Evolutionary conservation across 768 basidiomycete genomes (phyloP).

Genomic region (Lepiota venenata): DNA sequence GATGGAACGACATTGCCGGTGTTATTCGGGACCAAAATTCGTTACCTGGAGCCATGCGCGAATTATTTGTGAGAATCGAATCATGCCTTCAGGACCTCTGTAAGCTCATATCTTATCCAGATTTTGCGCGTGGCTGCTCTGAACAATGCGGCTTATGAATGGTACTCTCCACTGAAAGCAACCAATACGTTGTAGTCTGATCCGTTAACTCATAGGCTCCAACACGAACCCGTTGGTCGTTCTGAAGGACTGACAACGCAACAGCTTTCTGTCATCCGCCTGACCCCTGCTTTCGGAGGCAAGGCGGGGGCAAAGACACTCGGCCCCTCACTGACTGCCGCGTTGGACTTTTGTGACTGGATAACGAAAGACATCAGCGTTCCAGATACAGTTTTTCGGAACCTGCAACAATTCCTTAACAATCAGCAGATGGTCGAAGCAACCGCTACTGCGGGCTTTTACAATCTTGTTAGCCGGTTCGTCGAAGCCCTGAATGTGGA

Average conservation of each 20-base stretch:
- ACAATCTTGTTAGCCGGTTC: conserved; percentile 69
- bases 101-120: conserved; percentile 19
- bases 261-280: conserved; percentile 55
- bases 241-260: conserved; percentile 47
- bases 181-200: neutral
- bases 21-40: conserved; percentile 45
- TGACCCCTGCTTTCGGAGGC: conserved; percentile 36
- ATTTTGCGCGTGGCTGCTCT: conserved; percentile 49
- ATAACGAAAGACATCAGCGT: conserved; percentile 32
- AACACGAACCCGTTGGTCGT: conserved; percentile 50
- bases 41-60: conserved; percentile 45
- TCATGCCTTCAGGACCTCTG: neutral
- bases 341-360: conserved; percentile 54
- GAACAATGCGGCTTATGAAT: conserved; percentile 49
- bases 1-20: conserved; percentile 47
- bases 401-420: conserved; percentile 28
- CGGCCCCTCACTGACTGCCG: conserved; percentile 45
- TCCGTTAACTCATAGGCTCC: conserved; percentile 29
- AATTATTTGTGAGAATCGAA: conserved; percentile 40
- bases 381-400: conserved; percentile 15
- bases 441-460: conserved; percentile 47
- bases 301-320: conserved; percentile 30
- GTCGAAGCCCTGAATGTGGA: conserved; percentile 58
- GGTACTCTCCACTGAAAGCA: conserved; percentile 14
- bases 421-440: conserved; percentile 51